Evolutionary conservation across 345 rosid species (phyloP).

Genomic region (Cardiospermum halicacabum): DNA sequence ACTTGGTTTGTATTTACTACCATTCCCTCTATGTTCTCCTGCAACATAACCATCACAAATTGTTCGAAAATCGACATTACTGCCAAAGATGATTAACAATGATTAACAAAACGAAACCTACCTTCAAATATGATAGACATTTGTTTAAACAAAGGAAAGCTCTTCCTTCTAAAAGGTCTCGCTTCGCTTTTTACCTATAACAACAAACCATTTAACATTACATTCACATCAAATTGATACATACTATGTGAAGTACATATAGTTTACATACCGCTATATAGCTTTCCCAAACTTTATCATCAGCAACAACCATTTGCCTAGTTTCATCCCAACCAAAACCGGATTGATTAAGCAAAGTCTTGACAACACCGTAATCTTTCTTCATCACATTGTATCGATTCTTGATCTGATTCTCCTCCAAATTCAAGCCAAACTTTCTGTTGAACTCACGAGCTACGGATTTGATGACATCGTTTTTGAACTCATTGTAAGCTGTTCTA

Average conservation of each 20-base stretch:
- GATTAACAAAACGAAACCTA: too few relatives aligned
- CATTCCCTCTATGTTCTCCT: constrained; percentile 29
- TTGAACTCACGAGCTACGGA: constrained; percentile 29
- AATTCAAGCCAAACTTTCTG: constrained; percentile 28
- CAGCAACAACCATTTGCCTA: constrained; percentile 34
- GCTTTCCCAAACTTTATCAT: constrained; percentile 34
- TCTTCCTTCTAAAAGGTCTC: constrained; percentile 35
- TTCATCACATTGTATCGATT: constrained; percentile 41
- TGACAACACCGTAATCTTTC: constrained; percentile 35
- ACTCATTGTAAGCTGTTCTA: constrained; percentile 34
- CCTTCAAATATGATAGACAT: constrained; percentile 37
- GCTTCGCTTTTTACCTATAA: constrained; percentile 33
- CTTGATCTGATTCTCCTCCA: constrained; percentile 39
- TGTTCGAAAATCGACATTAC: neutral
- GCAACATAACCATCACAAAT: constrained; percentile 5
- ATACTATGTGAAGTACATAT: neutral
- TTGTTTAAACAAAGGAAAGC: constrained; percentile 30
- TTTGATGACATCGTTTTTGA: constrained; percentile 28
- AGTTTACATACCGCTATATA: constrained; percentile 26
- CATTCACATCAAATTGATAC: neutral
- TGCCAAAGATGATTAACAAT: neutral
- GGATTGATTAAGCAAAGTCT: constrained; percentile 22
- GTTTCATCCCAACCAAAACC: constrained; percentile 38
- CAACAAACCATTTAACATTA: neutral
- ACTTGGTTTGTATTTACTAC: constrained; percentile 18